Percentiles rank a stretch among this genome's conserved stretches.
Conservation (phyloP, 371 early-diverging fungal genomes). For the Dichotomocladium elegans region DNA sequence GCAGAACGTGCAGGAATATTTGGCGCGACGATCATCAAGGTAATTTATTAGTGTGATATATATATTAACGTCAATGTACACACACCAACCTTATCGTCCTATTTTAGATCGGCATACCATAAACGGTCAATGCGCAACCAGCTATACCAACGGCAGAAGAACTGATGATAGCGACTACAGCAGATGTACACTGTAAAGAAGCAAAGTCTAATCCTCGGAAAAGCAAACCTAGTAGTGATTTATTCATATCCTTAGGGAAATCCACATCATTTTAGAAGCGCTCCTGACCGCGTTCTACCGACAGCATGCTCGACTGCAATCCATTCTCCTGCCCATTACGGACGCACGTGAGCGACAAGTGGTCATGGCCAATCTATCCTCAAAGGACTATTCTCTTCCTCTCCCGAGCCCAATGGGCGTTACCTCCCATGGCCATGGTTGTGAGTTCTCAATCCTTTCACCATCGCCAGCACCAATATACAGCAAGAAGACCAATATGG, state of each 20-base stretch:
- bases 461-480: neutral
- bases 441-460: neutral
- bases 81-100: too few relatives aligned
- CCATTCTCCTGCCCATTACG: neutral
- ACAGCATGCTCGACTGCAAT: neutral
- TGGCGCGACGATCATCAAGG: constrained; percentile 2
- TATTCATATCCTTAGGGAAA: neutral
- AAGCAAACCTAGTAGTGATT: neutral
- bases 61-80: neutral
- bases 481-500: neutral
- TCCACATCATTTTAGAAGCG: constrained; percentile 1
- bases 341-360: constrained; percentile 1
- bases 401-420: neutral
- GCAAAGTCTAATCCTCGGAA: neutral
- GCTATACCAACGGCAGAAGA: too few relatives aligned
- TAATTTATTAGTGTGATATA: neutral
- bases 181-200: neutral
- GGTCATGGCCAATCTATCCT: neutral
- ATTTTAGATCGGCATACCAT: neutral
- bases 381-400: neutral
- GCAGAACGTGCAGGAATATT: neutral
- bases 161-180: neutral
- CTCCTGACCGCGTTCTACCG: neutral
- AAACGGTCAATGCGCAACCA: neutral
- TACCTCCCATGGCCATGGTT: neutral